Base-by-base conservation (phyloP, 1,139 yeast genomes). In the Yamadazyma sp. region DNA sequence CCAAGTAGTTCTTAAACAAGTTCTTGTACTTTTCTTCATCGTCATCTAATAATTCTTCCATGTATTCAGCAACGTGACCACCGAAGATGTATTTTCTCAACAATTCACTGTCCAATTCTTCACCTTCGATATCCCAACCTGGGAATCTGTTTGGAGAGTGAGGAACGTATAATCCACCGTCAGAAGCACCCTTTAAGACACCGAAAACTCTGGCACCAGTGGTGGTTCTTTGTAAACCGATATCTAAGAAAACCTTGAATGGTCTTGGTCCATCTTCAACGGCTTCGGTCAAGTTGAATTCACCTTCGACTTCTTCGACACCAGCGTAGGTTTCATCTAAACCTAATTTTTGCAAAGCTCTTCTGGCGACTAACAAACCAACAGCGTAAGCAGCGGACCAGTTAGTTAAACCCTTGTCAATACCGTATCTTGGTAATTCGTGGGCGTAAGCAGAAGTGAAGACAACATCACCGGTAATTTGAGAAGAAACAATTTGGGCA, bases 101-200 rank as follows among this genome's bases (percentile, higher is more conserved):
- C 61, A 83, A 76, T 70, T 94, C 98, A 63, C 97, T 89, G 69
- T 92, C 98, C 67, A 94, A 84, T 78, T 92, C 98, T 79, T 90
- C 96, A 62, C 86, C 69, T 80, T 92, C 99, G 64, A 90, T 86
- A 77, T 92, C 99, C 95, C 92, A 92, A 79, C 98, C 99, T 76
- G 99, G 99, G 96, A 90, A 92, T 86, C 98, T 90, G 84, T 90
- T 90, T 68, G 96, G 86, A 61, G 96, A 88, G 90, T 92, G 99
- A 59, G 99, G 99, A 69, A 92, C 81, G 90, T 86, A 88, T 66
- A 92, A 81, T 65, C 99, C 99, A 86, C 98, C 99, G 73, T 92
- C 99, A 52, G 97, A 90, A 68, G 98, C 98, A 86, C 99, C 99
- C 86, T 92, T 92, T 70, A 94, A 81, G 68, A 90, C 97, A 86